Percentiles rank a stretch among this genome's conserved stretches.
Conservation (phyloP, 768 basidiomycete genomes). For the Macrolepiota albuminosa region DNA sequence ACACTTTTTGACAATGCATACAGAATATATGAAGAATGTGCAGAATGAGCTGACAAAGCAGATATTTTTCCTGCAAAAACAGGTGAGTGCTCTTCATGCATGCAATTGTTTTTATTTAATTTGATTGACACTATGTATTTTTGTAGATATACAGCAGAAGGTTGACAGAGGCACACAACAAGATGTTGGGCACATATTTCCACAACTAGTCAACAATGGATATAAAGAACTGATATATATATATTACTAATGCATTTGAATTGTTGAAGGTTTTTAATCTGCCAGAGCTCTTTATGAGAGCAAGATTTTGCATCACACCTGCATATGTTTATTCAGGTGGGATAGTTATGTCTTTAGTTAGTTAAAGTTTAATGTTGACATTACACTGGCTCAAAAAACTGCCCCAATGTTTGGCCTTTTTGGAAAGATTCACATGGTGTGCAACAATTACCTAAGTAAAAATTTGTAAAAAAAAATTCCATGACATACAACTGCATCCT, state of each 20-base stretch:
- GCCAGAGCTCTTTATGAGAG: slow-evolving; percentile 45
- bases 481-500: too few species aligned
- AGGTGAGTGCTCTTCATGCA: slow-evolving; percentile 35
- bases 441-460: too few species aligned
- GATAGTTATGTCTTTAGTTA: slow-evolving; percentile 13
- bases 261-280: slow-evolving; percentile 52
- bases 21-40: slow-evolving; percentile 65
- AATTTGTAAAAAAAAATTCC: too few species aligned
- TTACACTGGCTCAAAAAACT: background rate
- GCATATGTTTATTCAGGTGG: slow-evolving; percentile 64
- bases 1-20: background rate
- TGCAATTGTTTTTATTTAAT: background rate
- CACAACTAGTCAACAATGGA: slow-evolving; percentile 80
- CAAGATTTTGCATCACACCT: slow-evolving; percentile 35
- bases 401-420: too few species aligned
- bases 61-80: slow-evolving; percentile 66
- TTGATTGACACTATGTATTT: background rate
- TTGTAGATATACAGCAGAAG: slow-evolving; percentile 52
- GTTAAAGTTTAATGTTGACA: background rate
- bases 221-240: slow-evolving; percentile 62
- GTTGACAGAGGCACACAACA: slow-evolving; percentile 47
- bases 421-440: too few species aligned
- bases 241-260: slow-evolving; percentile 42
- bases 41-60: slow-evolving; percentile 57
- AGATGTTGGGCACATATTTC: slow-evolving; percentile 69